These are phyloP conservation scores for Monosporascus cannonballus DNA, from an alignment of 2,329 filamentous ascomycete species.

Conservation along the genomic window DNA sequence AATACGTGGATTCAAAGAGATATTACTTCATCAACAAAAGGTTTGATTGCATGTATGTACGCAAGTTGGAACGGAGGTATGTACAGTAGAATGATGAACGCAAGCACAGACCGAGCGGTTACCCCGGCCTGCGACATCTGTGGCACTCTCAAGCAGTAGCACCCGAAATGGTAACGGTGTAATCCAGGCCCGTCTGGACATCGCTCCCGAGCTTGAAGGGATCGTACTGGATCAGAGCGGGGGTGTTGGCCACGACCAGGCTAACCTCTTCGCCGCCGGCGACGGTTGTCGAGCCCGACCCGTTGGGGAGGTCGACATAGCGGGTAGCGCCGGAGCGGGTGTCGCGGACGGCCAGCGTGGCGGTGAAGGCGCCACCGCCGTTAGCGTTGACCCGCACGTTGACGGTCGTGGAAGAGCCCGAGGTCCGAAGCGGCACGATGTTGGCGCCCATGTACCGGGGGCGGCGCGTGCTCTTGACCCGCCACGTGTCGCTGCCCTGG, in stretches of 20 bases:
- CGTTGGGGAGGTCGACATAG: slow-evolving; percentile 31
- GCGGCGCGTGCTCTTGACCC: slow-evolving; percentile 33
- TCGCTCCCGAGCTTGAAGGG: slow-evolving; percentile 32
- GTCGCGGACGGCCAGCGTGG: slow-evolving; percentile 32
- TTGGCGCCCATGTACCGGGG: slow-evolving; percentile 46
- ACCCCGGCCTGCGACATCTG: not conserved
- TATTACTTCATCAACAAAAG: no score
- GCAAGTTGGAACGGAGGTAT: no score
- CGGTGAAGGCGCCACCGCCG: slow-evolving; percentile 24
- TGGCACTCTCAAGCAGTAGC: slow-evolving; percentile 10
- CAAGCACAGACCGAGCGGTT: no score
- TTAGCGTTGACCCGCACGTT: slow-evolving; percentile 27
- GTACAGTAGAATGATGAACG: no score
- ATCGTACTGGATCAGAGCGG: slow-evolving; percentile 37
- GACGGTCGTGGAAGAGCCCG: slow-evolving; percentile 23
- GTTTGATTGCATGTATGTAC: no score
- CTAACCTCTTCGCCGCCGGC: slow-evolving; percentile 35
- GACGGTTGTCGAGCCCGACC: slow-evolving; percentile 28
- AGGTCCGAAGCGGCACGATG: slow-evolving; percentile 37
- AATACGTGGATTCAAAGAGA: no score
- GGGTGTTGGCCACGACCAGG: slow-evolving; percentile 43
- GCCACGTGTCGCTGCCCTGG: slow-evolving; percentile 30
- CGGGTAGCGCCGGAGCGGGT: slow-evolving; percentile 23
- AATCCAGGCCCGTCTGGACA: slow-evolving; percentile 32
- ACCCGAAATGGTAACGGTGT: slow-evolving; percentile 20